phyloP scores from a whole-genome alignment of 164 flowering plant species.

The Chimonanthus praecox region DNA sequence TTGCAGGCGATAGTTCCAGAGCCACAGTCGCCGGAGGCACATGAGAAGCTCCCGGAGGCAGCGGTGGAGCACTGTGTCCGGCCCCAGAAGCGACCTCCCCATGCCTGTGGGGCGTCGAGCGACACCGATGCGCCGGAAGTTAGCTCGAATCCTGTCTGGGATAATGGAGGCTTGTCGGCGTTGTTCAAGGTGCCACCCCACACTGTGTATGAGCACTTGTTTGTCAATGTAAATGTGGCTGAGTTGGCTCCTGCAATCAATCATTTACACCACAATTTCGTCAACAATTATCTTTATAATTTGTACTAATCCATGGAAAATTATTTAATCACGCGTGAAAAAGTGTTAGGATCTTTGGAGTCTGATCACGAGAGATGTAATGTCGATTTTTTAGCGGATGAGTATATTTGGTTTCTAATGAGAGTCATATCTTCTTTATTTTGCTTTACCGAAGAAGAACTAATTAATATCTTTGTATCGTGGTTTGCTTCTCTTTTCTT shows the following conservation, averaged over 20 bases:
- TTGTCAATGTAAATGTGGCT: slow-evolving; percentile 20
- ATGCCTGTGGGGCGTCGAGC: slow-evolving; percentile 11
- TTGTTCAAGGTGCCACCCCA: slow-evolving; percentile 37
- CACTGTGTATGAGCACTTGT: slow-evolving; percentile 26
- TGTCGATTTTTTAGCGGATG: no score
- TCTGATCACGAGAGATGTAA: no score
- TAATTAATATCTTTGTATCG: no score
- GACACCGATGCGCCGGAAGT: slow-evolving; percentile 8
- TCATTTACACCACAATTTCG: background rate
- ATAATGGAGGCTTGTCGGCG: slow-evolving; percentile 7
- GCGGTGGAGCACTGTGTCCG: slow-evolving; percentile 22
- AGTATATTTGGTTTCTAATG: no score
- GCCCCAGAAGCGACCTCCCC: slow-evolving; percentile 41
- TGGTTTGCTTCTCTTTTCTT: no score
- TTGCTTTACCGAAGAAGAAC: no score
- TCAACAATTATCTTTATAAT: no score
- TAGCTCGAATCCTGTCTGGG: slow-evolving; percentile 25
- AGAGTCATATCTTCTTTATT: no score
- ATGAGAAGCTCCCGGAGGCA: slow-evolving; percentile 16
- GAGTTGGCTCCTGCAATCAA: slow-evolving; percentile 7
- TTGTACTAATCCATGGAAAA: no score
- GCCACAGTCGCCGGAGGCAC: slow-evolving; percentile 49
- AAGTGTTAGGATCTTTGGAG: no score
- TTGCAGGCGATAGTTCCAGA: slow-evolving; percentile 39
- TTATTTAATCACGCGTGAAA: no score